Base-by-base conservation (phyloP, 352 stramenopile species). In the Globisporangium middletonii region DNA sequence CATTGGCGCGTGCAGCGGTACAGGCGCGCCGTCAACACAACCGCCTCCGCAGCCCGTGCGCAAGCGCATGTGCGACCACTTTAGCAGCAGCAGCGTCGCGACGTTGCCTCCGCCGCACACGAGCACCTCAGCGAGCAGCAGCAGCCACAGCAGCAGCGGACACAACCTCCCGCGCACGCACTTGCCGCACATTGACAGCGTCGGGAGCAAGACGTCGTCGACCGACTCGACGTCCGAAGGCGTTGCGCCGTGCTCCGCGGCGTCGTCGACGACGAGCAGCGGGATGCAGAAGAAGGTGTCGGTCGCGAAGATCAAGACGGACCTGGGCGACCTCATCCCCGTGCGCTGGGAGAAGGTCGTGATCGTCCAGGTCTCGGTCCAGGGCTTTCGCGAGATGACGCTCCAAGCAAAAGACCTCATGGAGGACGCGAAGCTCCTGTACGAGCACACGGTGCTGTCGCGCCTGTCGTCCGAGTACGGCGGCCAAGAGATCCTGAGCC, bases 371-470 rank as follows among this genome's bases (percentile, higher is more conserved):
- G 83, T 94, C 4, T 92, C 83, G 4, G 83, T 93, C 23, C 79
- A 89, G 63, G 83, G 78, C 4, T 94, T 93, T 58, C 77, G 84
- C 3, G 80, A 89, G 18, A 88, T 92, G 76, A 76, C 83, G 63
- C 69, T 53, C 13, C 63, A 91, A 35, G 78, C 80, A 1, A 89
- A 92, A 61, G 83, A 94, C 15, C 60, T 93, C 9, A 92, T 94
- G 83, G 85, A 94, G 55, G 85, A 94, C 45, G 85, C 85, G 15
- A 92, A 91, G 56, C 53, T 90, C 38, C 63, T 94, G 45, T 94
- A 94, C 52, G 85, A 93, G 53, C 85, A 94, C 67, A 94, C 84
- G 37, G 84, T 94, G 52, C 68, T 92, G 6, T 93, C 83, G 50
- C 71, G 85, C n/a, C 63, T 94, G 15, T 72, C 80, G 53, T 89